phyloP scores from a whole-genome alignment of 179 eudicot genomes.

The Corrigiola litoralis region DNA sequence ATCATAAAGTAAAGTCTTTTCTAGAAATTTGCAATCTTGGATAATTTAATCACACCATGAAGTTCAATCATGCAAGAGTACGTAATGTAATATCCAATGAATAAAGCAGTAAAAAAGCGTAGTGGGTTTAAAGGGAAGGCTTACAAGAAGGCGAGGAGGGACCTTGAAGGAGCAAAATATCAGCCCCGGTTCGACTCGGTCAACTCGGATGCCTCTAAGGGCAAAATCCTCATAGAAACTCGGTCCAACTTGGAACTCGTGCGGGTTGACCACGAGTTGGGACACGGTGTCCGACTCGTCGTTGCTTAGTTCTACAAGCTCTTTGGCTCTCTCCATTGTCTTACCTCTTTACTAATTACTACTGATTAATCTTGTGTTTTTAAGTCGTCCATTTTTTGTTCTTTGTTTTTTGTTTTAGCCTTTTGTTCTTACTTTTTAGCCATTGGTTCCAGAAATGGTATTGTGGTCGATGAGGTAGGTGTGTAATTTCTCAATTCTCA shows the following conservation, averaged over 20 bases:
- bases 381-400: no score
- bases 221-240: conserved; percentile 68
- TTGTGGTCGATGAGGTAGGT: no score
- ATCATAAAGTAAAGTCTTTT: no score
- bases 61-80: no score
- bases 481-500: no score
- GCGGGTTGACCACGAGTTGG: conserved; percentile 48
- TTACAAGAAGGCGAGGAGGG: conserved; percentile 75
- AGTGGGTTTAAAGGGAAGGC: conserved; percentile 3
- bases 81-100: not conserved
- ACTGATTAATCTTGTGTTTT: not conserved
- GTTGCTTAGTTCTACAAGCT: conserved; percentile 20
- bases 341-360: not conserved
- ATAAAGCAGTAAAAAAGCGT: not conserved
- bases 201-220: conserved; percentile 68
- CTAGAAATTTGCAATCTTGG: no score
- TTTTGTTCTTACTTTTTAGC: no score
- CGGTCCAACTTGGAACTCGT: conserved; percentile 38
- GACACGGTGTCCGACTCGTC: conserved; percentile 41
- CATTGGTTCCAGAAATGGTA: no score
- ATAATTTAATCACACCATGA: no score
- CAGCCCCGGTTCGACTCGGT: conserved; percentile 57
- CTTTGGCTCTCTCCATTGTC: conserved; percentile 56
- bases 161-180: conserved; percentile 63
- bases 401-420: no score